These are phyloP conservation scores for Nidula niveotomentosa DNA, from an alignment of 1,284 basidiomycete species.

Conservation along the genomic window DNA sequence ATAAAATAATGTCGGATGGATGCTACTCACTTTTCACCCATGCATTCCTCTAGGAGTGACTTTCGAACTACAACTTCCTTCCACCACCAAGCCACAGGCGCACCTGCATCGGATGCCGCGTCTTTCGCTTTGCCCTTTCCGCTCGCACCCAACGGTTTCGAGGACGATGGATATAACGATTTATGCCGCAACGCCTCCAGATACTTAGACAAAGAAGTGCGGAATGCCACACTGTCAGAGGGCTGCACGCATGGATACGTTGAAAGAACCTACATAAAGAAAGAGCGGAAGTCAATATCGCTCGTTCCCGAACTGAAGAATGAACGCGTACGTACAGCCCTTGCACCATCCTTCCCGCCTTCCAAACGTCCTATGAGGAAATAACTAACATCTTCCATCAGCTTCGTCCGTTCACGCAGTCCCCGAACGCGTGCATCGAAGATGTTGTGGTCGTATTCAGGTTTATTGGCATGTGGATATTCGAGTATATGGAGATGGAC, in stretches of 20 bases:
- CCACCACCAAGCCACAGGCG: conserved; percentile 2
- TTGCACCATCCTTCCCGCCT: conserved; percentile 22
- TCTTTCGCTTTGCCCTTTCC: not conserved
- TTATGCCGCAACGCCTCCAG: conserved; percentile 42
- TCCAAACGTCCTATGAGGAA: conserved; percentile 48
- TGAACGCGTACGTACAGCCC: conserved; percentile 24
- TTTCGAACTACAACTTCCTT: conserved; percentile 48
- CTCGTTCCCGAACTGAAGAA: not conserved
- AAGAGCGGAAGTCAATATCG: conserved; percentile 2
- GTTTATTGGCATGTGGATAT: conserved; percentile 39
- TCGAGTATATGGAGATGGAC: conserved; percentile 50
- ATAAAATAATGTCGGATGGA: not conserved
- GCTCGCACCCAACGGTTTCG: not conserved
- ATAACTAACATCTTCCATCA: conserved; percentile 50
- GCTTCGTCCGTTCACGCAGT: conserved; percentile 46
- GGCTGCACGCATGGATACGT: conserved; percentile 51
- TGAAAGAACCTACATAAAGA: conserved; percentile 35
- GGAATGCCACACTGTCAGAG: conserved; percentile 46
- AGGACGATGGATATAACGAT: conserved; percentile 23
- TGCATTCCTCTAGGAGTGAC: conserved; percentile 52
- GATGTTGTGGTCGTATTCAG: conserved; percentile 46
- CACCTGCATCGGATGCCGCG: too few species aligned
- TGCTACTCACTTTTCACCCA: conserved; percentile 42
- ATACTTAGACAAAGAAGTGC: conserved; percentile 48
- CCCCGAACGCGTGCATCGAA: conserved; percentile 42